Percentiles rank a stretch among this genome's conserved stretches.
Evolutionary conservation across 257 asterid species (phyloP).

Genomic region (Solanum pimpinellifolium): DNA sequence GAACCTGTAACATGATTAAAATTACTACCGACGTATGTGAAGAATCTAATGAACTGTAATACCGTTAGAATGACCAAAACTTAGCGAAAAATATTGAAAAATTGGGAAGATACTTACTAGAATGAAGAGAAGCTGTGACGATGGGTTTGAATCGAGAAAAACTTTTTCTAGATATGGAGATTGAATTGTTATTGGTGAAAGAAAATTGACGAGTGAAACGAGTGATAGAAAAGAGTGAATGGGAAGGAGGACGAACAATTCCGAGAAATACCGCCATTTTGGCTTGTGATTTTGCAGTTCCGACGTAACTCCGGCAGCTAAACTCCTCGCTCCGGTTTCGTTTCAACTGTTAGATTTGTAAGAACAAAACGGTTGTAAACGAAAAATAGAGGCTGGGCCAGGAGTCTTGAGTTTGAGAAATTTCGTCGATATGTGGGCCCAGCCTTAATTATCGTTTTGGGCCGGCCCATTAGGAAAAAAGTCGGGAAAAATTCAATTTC

Average conservation of each 20-base stretch:
- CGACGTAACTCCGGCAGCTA: neutral
- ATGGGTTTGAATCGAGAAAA: constrained; percentile 15
- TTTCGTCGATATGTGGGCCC: neutral
- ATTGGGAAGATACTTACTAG: constrained; percentile 23
- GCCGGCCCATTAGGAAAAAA: neutral
- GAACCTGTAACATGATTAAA: constrained; percentile 30
- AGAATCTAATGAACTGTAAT: neutral
- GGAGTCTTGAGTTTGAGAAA: neutral
- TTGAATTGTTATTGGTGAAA: constrained; percentile 3
- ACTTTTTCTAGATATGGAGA: constrained; percentile 20
- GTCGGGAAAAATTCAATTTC: neutral
- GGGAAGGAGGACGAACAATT: constrained; percentile 27
- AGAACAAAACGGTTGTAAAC: neutral
- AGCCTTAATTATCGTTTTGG: neutral
- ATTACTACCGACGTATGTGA: neutral
- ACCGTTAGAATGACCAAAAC: neutral
- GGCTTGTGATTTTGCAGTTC: neutral
- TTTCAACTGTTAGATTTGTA: neutral
- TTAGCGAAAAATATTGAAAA: neutral
- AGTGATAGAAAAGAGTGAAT: constrained; percentile 28
- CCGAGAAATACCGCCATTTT: constrained; percentile 42
- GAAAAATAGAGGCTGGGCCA: neutral
- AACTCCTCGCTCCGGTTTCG: neutral
- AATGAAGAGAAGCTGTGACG: constrained; percentile 40
- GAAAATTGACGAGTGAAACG: constrained; percentile 26